These are phyloP conservation scores for Takakia lepidozioides DNA, from an alignment of 225 moss, liverwort and hornwort genomes.

Conservation along the genomic window DNA sequence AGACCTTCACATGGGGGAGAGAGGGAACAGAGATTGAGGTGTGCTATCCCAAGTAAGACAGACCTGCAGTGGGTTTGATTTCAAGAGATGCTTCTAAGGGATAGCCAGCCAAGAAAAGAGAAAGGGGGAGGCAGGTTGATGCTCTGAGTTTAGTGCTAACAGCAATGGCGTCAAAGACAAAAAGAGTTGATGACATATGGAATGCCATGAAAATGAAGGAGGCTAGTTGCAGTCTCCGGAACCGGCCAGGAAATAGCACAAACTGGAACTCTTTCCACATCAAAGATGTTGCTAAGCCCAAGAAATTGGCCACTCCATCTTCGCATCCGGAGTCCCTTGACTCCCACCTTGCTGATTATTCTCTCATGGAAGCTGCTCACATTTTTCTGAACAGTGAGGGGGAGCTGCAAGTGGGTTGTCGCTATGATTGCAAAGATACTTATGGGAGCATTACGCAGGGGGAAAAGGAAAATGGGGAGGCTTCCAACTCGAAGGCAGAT, in stretches of 20 bases:
- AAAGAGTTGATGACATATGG: conserved; percentile 37
- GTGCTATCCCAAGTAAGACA: no score
- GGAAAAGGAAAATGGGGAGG: not conserved
- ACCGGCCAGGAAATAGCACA: conserved; percentile 18
- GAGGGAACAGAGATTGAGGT: no score
- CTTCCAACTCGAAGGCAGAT: not conserved
- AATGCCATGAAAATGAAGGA: conserved; percentile 38
- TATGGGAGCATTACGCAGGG: conserved; percentile 20
- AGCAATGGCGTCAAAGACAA: conserved; percentile 31
- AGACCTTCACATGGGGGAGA: no score
- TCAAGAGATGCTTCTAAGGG: no score
- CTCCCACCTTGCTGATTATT: conserved; percentile 40
- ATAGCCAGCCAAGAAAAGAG: no score
- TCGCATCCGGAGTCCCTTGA: conserved; percentile 8
- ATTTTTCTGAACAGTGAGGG: conserved; percentile 46
- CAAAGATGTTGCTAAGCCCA: conserved; percentile 43
- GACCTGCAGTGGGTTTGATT: no score
- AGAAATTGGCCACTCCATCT: conserved; percentile 8
- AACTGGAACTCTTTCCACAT: conserved; percentile 61
- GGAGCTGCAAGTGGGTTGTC: conserved; percentile 46
- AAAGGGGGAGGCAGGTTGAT: no score
- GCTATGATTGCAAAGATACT: conserved; percentile 28
- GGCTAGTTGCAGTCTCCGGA: conserved; percentile 17
- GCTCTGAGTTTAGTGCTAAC: no score
- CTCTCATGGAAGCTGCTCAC: conserved; percentile 46